Conservation (phyloP, 306 rosid genomes). For the Ochetophila trinervis region DNA sequence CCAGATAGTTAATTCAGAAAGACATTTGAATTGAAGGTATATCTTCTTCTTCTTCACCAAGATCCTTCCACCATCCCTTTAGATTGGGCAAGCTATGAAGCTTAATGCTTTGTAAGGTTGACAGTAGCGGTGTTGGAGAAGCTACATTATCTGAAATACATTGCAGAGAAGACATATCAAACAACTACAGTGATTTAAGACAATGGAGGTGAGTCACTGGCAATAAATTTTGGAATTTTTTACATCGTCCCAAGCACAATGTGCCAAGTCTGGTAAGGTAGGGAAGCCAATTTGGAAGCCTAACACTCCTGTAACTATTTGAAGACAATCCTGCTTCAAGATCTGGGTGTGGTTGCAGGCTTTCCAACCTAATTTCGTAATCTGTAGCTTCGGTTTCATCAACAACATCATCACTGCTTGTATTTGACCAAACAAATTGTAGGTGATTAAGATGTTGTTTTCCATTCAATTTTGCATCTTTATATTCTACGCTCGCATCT, state of each 20-base stretch:
- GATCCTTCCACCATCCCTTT: neutral
- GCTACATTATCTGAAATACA: neutral
- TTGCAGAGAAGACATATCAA: neutral
- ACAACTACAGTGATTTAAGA: neutral
- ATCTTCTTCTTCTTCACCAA: neutral
- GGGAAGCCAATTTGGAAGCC: conserved; percentile 16
- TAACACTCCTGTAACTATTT: conserved; percentile 16
- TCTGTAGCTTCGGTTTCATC: too few species aligned
- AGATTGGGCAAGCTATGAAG: neutral
- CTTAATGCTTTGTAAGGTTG: neutral
- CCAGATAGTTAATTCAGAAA: neutral
- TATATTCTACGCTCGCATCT: neutral
- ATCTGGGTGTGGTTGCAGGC: conserved; percentile 1
- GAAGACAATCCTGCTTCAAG: conserved; percentile 2
- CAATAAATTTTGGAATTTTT: neutral
- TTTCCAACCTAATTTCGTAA: conserved; percentile 23
- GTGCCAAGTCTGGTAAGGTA: neutral
- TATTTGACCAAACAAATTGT: neutral
- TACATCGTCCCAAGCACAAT: accelerated
- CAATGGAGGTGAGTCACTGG: neutral
- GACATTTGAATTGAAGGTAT: neutral
- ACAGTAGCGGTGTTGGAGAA: neutral
- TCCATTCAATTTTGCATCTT: neutral
- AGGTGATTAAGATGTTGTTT: neutral
- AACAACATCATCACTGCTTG: too few species aligned